Conservation (phyloP, 805 yeast species). For the Citeromyces matritensis region DNA sequence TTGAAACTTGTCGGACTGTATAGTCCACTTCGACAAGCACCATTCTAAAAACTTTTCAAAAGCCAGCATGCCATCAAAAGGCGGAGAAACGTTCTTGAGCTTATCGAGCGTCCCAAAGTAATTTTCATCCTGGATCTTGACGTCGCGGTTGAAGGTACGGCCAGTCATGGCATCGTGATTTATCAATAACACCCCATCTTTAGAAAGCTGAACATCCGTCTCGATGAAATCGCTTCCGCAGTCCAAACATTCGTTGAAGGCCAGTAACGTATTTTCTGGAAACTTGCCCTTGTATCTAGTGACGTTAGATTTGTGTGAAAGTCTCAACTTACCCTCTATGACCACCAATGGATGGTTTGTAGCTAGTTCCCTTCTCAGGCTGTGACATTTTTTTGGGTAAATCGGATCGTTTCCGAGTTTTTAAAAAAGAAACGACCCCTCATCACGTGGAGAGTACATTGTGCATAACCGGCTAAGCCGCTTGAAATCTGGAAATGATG, state of each 20-base stretch:
- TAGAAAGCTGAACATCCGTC: conserved; percentile 18
- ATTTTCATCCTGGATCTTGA: conserved; percentile 10
- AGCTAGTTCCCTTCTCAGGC: too few species aligned
- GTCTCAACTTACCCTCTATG: too few species aligned
- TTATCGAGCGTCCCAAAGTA: conserved; percentile 12
- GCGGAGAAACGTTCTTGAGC: conserved; percentile 13
- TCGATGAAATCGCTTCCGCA: too few species aligned
- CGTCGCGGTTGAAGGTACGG: conserved; percentile 15
- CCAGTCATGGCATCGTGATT: conserved; percentile 17
- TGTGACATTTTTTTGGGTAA: too few species aligned
- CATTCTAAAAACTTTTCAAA: conserved; percentile 15
- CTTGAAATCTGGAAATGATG: too few species aligned
- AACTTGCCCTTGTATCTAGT: too few species aligned
- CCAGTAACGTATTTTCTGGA: not conserved
- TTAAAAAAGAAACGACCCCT: too few species aligned
- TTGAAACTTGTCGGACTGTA: conserved; percentile 10
- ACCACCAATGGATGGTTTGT: too few species aligned
- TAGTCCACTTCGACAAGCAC: conserved; percentile 23
- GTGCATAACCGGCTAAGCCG: too few species aligned
- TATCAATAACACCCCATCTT: conserved; percentile 15
- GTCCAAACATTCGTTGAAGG: conserved; percentile 3
- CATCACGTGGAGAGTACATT: too few species aligned
- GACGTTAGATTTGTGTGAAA: too few species aligned
- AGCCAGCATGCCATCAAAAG: conserved; percentile 16
- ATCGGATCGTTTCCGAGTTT: too few species aligned